Base-by-base conservation (phyloP, 306 rosid genomes). In the Gastrolobium bilobum region DNA sequence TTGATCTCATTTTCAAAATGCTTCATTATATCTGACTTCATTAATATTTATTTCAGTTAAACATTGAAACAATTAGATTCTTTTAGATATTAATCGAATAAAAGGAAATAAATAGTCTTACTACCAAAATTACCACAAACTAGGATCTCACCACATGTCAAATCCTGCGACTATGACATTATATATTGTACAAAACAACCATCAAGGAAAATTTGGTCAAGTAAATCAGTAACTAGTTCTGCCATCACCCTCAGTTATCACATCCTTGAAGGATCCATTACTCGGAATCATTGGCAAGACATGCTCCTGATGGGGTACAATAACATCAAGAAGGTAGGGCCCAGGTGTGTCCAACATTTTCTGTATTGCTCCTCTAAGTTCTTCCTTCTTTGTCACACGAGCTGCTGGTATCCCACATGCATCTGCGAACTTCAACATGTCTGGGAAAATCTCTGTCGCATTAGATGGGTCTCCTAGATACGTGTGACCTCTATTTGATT, bases 281-380 rank as follows among this genome's bases (percentile, higher is more conserved):
- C 99, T 91, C 0, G 97, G 98, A 77, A 95, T 95, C 99, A 92
- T 95, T 0, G 99, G 98, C 89, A 95, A 77, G 11, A 95, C 98
- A 77, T 95, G 97, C 71, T 91, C 99, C 71, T 95, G 99, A 87
- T 95, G 98, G 1, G 98, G 99, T 20, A 20, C 26, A 20, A 20
- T 20, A 20, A 20, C 26, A 20, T 20, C 26, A 20, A 20, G 26
- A 20, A 20, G 26, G 26, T 20, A 20, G 26, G 26, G 26, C 26
- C 26, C 26, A 20, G 26, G 26, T 20, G 26, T 20, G 26, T 20
- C 26, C 26, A 20, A 20, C 26, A 20, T 20, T 20, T 20, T 20
- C 26, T 20, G 26, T 20, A 20, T 20, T 20, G 26, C 26, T 20
- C 26, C 26, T 20, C 26, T 20, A 20, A 20, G 26, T 20, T 20